phyloP scores from a whole-genome alignment of 2,329 filamentous ascomycete species.

The Dactylellina parvicollis region DNA sequence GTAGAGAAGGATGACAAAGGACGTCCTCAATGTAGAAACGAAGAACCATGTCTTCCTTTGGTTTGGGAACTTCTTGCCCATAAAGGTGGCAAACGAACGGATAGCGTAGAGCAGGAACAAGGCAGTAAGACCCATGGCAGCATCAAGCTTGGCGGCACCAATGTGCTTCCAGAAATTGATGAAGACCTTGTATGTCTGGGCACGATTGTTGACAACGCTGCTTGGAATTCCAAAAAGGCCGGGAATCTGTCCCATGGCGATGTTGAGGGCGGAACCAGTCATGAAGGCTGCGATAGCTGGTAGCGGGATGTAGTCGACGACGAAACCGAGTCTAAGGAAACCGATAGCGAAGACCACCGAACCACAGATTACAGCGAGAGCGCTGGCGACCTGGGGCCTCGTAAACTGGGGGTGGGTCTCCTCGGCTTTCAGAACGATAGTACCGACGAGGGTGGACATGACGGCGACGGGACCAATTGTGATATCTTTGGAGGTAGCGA shows the following conservation, averaged over 20 bases:
- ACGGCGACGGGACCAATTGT: conserved; percentile 97
- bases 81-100: conserved; percentile 70
- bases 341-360: conserved; percentile 81
- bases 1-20: conserved; percentile 90
- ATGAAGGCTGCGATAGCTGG: conserved; percentile 93
- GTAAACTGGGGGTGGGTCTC: conserved; percentile 68
- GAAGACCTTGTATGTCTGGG: conserved; percentile 80
- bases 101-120: conserved; percentile 80
- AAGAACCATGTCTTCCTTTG: conserved; percentile 85
- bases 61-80: conserved; percentile 75
- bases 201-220: conserved; percentile 73
- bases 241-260: conserved; percentile 83
- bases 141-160: conserved; percentile 75
- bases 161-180: conserved; percentile 83
- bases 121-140: conserved; percentile 86
- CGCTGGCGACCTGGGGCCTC: conserved; percentile 77
- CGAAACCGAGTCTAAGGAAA: conserved; percentile 81
- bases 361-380: conserved; percentile 80
- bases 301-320: conserved; percentile 91
- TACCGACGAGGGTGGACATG: conserved; percentile 89
- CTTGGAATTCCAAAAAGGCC: conserved; percentile 80
- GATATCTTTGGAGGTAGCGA: conserved; percentile 97
- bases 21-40: conserved; percentile 85
- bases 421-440: conserved; percentile 74
- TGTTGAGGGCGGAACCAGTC: conserved; percentile 93